Evolutionary conservation across 768 basidiomycete species (phyloP).

Genomic region (Podaxis pistillaris): DNA sequence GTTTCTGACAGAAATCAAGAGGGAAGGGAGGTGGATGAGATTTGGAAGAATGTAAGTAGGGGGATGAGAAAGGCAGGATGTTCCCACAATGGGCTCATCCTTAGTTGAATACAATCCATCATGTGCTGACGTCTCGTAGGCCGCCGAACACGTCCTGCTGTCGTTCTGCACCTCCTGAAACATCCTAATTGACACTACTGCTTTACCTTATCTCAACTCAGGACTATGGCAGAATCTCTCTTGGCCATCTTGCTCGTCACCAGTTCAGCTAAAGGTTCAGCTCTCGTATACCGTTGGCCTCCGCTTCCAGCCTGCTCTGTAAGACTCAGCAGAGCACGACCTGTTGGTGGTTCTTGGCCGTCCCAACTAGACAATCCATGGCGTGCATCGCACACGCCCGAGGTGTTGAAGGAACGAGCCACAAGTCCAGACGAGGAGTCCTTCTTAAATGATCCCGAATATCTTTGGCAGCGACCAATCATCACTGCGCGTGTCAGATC

Average conservation of each 20-base stretch:
- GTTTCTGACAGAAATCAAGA: no score
- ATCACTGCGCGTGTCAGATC: constrained; percentile 44
- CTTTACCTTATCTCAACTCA: not conserved
- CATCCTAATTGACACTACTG: no score
- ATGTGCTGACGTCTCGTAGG: not conserved
- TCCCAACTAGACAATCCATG: constrained; percentile 72
- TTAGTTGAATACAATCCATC: not conserved
- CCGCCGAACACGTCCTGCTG: not conserved
- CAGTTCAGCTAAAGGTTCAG: constrained; percentile 78
- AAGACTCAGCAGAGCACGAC: constrained; percentile 71
- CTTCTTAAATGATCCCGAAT: constrained; percentile 41
- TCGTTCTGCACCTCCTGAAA: not conserved
- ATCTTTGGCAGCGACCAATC: constrained; percentile 63
- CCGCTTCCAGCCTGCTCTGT: constrained; percentile 62
- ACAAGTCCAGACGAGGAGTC: constrained; percentile 22
- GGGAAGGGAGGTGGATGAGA: no score
- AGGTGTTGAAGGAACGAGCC: constrained; percentile 29
- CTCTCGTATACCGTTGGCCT: constrained; percentile 84
- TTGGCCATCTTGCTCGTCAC: constrained; percentile 82
- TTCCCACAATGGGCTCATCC: not conserved
- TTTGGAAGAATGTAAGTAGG: no score
- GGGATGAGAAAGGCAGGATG: not conserved
- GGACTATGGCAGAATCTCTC: constrained; percentile 72
- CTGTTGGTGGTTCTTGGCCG: constrained; percentile 41
- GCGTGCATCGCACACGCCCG: constrained; percentile 47